Evolutionary conservation across 441 rosid species (phyloP).

Genomic region (Pelargonium fulgidum): DNA sequence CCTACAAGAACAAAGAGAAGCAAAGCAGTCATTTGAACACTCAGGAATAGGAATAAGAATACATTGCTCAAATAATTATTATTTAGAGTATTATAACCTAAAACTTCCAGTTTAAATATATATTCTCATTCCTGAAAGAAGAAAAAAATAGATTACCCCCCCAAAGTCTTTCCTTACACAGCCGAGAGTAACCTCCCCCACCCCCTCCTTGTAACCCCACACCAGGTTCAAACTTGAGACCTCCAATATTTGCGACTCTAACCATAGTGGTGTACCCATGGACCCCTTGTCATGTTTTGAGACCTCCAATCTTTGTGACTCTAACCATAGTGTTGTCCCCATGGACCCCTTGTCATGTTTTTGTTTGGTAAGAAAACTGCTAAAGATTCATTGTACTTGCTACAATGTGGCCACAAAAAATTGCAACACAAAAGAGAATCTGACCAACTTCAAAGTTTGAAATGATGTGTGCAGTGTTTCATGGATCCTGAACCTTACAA

Average conservation of each 20-base stretch:
- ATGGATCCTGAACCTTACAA: conserved; percentile 1
- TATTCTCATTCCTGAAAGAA: not conserved
- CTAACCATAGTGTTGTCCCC: not conserved
- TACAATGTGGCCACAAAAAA: conserved; percentile 13
- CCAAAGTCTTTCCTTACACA: conserved; percentile 1
- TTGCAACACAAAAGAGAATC: conserved; percentile 15
- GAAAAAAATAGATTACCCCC: not conserved
- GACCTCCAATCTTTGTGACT: not conserved
- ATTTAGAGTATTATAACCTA: not conserved
- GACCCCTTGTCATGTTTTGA: conserved; percentile 10
- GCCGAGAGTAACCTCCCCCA: conserved; percentile 1
- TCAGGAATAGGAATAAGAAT: conserved; percentile 4
- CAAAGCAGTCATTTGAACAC: conserved; percentile 7
- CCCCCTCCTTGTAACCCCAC: not conserved
- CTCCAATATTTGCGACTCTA: not conserved
- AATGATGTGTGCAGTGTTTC: not conserved
- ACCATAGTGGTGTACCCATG: not conserved
- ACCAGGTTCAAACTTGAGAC: conserved; percentile 2
- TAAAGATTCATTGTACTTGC: conserved; percentile 15
- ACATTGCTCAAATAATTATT: conserved; percentile 1
- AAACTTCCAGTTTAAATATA: not conserved
- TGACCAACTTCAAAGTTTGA: not conserved
- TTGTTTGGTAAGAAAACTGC: conserved; percentile 9
- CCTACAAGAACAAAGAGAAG: conserved; percentile 41
- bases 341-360: conserved; percentile 6